Percentiles rank a stretch among this genome's conserved stretches.
phyloP scores from a whole-genome alignment of 306 rosid genomes.

The Quercus robur region DNA sequence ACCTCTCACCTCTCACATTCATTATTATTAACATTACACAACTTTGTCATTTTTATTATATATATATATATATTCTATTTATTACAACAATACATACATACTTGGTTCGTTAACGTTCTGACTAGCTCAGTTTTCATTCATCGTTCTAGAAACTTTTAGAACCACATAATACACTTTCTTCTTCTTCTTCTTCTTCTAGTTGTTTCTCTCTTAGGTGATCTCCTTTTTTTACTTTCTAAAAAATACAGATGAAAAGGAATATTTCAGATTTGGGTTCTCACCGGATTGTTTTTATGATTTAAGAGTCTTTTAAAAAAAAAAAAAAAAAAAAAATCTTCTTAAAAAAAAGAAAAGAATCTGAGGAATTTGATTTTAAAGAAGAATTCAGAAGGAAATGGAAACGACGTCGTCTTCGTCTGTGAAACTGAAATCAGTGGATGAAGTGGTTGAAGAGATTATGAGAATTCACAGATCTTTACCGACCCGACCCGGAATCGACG shows the following conservation, averaged over 20 bases:
- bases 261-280: too few species aligned
- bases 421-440: slow-evolving; percentile 35
- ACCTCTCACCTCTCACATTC: too few species aligned
- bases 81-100: too few species aligned
- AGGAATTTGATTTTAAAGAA: background rate
- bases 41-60: too few species aligned
- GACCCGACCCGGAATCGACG: slow-evolving; percentile 58
- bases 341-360: background rate
- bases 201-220: background rate
- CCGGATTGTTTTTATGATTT: too few species aligned
- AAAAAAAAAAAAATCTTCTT: too few species aligned
- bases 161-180: background rate
- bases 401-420: slow-evolving; percentile 34
- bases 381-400: background rate
- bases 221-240: background rate
- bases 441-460: slow-evolving; percentile 75
- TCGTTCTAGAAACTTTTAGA: slow-evolving; percentile 2
- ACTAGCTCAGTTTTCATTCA: too few species aligned
- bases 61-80: too few species aligned
- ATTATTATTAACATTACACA: too few species aligned
- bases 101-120: background rate
- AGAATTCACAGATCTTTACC: slow-evolving; percentile 74
- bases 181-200: background rate
- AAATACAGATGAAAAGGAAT: too few species aligned
- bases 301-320: too few species aligned